Percentiles rank a stretch among this genome's conserved stretches.
These are phyloP conservation scores for Crithidia sp. DNA, from an alignment of 208 protist genomes.

Conservation along the genomic window DNA sequence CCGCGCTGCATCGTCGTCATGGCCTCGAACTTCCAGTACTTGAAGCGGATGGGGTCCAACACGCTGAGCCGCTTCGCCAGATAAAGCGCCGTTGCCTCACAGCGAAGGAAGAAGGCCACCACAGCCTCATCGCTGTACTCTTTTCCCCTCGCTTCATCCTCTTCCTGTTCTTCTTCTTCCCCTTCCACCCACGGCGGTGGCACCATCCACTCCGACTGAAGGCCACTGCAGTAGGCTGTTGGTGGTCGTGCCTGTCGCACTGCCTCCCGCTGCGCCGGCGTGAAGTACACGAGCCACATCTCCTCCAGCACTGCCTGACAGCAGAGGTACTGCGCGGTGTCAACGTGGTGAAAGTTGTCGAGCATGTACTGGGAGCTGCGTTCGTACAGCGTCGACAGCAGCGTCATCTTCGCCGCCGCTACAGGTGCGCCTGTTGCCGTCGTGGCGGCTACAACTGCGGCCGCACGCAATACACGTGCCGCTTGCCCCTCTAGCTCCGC, in stretches of 20 bases:
- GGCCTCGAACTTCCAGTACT: conserved; percentile 78
- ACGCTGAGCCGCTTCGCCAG: conserved; percentile 59
- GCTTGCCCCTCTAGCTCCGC: conserved; percentile 37
- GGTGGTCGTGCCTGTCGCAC: conserved; percentile 39
- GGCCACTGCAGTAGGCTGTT: conserved; percentile 44
- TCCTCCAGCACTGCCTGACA: conserved; percentile 60
- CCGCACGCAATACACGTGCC: conserved; percentile 18
- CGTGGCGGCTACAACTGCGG: conserved; percentile 1
- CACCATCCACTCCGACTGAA: conserved; percentile 26
- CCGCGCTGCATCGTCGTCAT: conserved; percentile 55
- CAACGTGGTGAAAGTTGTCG: conserved; percentile 68
- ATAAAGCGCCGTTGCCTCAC: conserved; percentile 56
- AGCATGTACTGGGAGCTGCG: conserved; percentile 61
- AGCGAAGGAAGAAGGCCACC: conserved; percentile 36
- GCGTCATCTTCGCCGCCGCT: conserved; percentile 6
- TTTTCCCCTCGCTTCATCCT: neutral
- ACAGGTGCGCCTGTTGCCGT: neutral
- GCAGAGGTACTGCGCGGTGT: conserved; percentile 53
- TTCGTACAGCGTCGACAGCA: conserved; percentile 26
- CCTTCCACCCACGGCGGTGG: conserved; percentile 8
- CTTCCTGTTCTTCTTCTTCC: neutral
- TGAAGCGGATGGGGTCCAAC: conserved; percentile 63
- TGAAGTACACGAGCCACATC: conserved; percentile 65
- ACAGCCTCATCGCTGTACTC: neutral
- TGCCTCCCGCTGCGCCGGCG: conserved; percentile 15